These are phyloP conservation scores for Paecilomyces dactylethromorphus DNA, from an alignment of 2,329 filamentous ascomycete genomes.

Conservation along the genomic window DNA sequence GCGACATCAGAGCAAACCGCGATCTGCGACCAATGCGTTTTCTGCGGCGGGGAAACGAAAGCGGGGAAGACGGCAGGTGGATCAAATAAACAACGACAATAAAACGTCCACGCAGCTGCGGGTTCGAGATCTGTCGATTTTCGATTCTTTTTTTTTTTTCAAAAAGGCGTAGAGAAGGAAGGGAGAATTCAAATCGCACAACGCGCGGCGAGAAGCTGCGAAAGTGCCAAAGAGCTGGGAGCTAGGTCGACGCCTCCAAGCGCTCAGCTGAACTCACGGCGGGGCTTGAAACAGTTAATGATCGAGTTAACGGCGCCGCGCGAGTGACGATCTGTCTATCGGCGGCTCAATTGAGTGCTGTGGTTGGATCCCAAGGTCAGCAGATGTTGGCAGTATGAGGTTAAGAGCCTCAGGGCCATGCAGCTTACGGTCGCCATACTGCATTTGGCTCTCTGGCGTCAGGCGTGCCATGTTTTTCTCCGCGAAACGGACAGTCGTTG, in stretches of 20 bases:
- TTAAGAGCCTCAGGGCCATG: background rate
- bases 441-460: background rate
- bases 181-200: background rate
- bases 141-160: background rate
- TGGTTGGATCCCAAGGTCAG: background rate
- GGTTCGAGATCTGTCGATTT: background rate
- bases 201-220: background rate
- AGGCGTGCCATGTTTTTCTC: background rate
- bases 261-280: background rate
- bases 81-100: background rate
- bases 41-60: background rate
- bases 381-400: background rate
- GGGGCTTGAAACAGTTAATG: background rate
- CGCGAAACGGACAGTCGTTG: background rate
- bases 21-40: background rate
- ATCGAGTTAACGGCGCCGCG: background rate
- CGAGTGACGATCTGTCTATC: background rate
- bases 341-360: background rate
- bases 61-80: background rate
- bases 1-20: constrained; percentile 20
- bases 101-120: background rate
- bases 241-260: background rate
- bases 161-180: background rate
- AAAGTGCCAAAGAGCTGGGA: background rate
- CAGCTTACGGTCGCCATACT: background rate